phyloP scores from a whole-genome alignment of 495 filamentous ascomycete genomes.

The Tetracladium marchalianum region DNA sequence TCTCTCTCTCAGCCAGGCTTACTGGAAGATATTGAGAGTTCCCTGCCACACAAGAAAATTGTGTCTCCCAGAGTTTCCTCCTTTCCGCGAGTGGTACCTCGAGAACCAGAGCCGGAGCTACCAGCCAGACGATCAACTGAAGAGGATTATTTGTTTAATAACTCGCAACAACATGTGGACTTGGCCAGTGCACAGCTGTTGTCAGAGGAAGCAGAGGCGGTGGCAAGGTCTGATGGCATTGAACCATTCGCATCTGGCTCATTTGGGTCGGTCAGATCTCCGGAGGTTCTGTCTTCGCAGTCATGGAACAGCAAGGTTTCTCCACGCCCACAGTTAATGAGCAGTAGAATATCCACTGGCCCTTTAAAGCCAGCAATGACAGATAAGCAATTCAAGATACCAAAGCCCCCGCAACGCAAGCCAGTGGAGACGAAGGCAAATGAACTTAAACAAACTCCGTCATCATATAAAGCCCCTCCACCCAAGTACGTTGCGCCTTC shows the following conservation, averaged over 20 bases:
- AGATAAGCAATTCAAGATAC: no score
- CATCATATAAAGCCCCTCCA: neutral
- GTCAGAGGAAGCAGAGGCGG: conserved; percentile 10
- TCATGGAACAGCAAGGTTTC: no score
- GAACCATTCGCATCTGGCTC: neutral
- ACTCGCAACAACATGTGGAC: neutral
- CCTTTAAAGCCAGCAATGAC: no score
- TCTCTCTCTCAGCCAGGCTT: conserved; percentile 16
- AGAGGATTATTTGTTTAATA: conserved; percentile 3
- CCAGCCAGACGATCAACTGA: neutral
- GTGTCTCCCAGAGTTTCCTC: neutral
- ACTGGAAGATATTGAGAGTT: conserved; percentile 13
- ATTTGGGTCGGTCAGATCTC: no score
- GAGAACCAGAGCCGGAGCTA: neutral
- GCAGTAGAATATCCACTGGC: no score
- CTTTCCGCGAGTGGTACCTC: no score
- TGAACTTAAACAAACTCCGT: no score
- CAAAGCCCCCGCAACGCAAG: no score
- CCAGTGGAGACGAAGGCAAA: no score
- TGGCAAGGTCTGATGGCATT: neutral
- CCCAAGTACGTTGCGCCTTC: neutral
- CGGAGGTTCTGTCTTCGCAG: no score
- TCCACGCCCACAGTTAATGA: no score
- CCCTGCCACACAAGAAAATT: neutral
- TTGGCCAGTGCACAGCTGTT: conserved; percentile 10